These are phyloP conservation scores for Entomortierella beljakovae DNA, from an alignment of 192 early-diverging fungal genomes.

Conservation along the genomic window DNA sequence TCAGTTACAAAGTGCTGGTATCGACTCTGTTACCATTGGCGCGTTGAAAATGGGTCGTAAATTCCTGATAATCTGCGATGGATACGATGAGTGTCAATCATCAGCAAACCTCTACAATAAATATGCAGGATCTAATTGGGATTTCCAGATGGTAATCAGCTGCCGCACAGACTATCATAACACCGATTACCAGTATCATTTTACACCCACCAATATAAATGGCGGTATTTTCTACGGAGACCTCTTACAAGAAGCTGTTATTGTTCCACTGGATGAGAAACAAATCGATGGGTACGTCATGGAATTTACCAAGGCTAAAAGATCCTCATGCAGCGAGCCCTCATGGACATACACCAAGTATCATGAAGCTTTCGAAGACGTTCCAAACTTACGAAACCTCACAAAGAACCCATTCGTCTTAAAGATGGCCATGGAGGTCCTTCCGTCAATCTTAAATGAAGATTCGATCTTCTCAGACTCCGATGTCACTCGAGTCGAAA, in stretches of 20 bases:
- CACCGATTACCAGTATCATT: neutral
- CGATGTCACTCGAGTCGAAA: neutral
- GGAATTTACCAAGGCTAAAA: neutral
- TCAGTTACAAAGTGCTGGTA: neutral
- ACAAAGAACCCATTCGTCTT: neutral
- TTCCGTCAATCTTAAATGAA: neutral
- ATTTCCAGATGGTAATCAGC: neutral
- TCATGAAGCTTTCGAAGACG: neutral
- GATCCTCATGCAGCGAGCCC: neutral
- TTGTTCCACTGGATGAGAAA: neutral
- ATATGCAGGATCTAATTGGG: neutral
- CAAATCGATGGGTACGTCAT: neutral
- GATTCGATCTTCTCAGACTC: neutral
- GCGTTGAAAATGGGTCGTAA: neutral
- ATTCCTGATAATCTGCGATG: slow-evolving; percentile 14
- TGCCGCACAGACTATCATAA: neutral
- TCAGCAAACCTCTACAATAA: neutral
- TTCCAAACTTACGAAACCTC: neutral
- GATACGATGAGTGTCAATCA: slow-evolving; percentile 8
- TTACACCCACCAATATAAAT: no score
- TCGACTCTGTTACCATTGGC: neutral
- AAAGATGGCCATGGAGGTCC: neutral
- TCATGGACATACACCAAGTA: neutral
- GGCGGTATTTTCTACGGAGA: no score
- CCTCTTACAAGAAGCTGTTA: neutral